Conservation (phyloP, 179 eudicot species). For the Silene noctiflora region DNA sequence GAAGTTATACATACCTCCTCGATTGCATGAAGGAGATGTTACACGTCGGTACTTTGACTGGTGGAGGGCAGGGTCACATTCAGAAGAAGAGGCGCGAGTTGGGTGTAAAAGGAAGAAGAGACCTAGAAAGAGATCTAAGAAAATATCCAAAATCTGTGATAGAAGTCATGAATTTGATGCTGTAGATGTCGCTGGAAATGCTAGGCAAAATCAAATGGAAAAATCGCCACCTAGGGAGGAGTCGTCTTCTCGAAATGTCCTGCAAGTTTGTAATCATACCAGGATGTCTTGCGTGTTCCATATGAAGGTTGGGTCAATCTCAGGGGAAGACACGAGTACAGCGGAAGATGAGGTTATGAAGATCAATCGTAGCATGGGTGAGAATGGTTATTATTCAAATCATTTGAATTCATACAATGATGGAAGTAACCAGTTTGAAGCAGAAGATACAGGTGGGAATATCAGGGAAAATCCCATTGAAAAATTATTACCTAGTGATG, state of each 20-base stretch:
- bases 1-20: conserved; percentile 27
- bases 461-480: too few species aligned
- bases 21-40: conserved; percentile 27
- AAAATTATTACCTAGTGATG: too few species aligned
- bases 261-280: not conserved
- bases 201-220: not conserved
- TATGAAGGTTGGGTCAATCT: not conserved
- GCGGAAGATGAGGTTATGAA: too few species aligned
- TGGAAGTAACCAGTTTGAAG: too few species aligned
- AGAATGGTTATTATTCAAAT: too few species aligned
- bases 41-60: conserved; percentile 29
- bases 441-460: too few species aligned
- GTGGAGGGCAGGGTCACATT: conserved; percentile 25
- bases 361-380: too few species aligned
- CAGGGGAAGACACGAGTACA: too few species aligned
- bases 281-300: not conserved
- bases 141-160: not conserved
- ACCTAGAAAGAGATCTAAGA: not conserved
- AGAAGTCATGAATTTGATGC: not conserved
- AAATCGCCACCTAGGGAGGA: not conserved
- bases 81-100: not conserved
- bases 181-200: not conserved
- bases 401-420: too few species aligned
- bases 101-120: not conserved
- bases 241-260: not conserved